Evolutionary conservation across 768 basidiomycete genomes (phyloP).

Genomic region (Lyophyllum semitale): DNA sequence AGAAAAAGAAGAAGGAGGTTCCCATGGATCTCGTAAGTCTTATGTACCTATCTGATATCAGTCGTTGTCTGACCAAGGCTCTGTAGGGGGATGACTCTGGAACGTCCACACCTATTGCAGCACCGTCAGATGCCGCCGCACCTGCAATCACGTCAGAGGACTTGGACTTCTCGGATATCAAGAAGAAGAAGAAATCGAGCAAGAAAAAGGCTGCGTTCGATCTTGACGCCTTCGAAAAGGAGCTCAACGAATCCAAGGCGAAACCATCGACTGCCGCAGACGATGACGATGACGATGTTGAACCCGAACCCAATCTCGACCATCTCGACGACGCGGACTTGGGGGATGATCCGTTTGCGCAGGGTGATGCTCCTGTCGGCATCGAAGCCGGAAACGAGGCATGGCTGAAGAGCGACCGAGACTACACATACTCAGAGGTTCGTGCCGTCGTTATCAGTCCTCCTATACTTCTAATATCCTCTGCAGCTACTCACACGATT

Average conservation of each 20-base stretch:
- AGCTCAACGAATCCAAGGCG: slow-evolving; percentile 71
- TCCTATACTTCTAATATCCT: neutral
- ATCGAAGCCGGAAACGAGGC: slow-evolving; percentile 80
- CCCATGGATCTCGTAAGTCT: slow-evolving; percentile 74
- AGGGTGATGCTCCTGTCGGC: slow-evolving; percentile 54
- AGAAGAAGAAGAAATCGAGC: slow-evolving; percentile 90
- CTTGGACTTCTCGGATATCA: slow-evolving; percentile 92
- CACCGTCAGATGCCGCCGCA: slow-evolving; percentile 41
- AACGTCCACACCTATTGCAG: slow-evolving; percentile 57
- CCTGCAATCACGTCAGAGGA: slow-evolving; percentile 67
- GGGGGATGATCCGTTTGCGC: slow-evolving; percentile 86
- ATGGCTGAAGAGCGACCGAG: slow-evolving; percentile 92
- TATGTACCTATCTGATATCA: neutral
- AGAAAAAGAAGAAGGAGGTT: slow-evolving; percentile 92
- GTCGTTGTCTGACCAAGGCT: neutral
- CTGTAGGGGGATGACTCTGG: slow-evolving; percentile 68
- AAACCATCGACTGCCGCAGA: slow-evolving; percentile 54
- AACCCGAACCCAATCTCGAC: slow-evolving; percentile 63
- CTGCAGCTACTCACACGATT: slow-evolving; percentile 90
- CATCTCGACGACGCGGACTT: slow-evolving; percentile 81
- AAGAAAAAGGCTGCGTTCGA: slow-evolving; percentile 91
- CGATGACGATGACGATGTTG: slow-evolving; percentile 57
- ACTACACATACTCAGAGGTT: slow-evolving; percentile 95
- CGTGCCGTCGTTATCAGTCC: slow-evolving; percentile 15
- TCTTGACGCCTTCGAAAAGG: slow-evolving; percentile 93